Evolutionary conservation across 345 rosid species (phyloP).

Genomic region (Melastoma malabathricum): DNA sequence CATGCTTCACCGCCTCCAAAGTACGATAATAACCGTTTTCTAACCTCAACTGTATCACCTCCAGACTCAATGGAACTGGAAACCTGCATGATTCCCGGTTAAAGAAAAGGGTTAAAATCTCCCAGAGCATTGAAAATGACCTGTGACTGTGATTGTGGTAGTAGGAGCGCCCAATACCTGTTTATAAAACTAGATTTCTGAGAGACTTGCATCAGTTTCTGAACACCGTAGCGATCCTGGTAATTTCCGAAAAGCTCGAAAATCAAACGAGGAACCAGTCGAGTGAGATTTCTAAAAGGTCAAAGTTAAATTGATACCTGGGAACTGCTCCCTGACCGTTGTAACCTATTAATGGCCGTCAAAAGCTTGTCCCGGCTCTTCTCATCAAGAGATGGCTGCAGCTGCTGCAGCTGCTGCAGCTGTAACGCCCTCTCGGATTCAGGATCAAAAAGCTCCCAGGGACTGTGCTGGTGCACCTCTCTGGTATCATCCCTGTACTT

Average conservation of each 20-base stretch:
- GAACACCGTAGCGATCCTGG: slow-evolving; percentile 78
- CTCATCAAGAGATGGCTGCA: slow-evolving; percentile 56
- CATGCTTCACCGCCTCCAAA: slow-evolving; percentile 67
- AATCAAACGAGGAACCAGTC: not conserved
- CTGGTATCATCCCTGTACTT: slow-evolving; percentile 70
- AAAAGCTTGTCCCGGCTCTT: slow-evolving; percentile 36
- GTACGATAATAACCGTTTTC: slow-evolving; percentile 76
- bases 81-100: slow-evolving; percentile 34
- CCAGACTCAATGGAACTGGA: slow-evolving; percentile 76
- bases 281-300: not conserved
- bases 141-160: no score
- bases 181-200: slow-evolving; percentile 61
- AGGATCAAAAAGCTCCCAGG: slow-evolving; percentile 95
- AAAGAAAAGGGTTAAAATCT: not conserved
- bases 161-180: slow-evolving; percentile 32
- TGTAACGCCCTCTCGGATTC: slow-evolving; percentile 38
- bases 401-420: no score
- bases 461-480: slow-evolving; percentile 77
- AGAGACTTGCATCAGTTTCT: slow-evolving; percentile 60
- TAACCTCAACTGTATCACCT: slow-evolving; percentile 53
- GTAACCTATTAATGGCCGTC: slow-evolving; percentile 43
- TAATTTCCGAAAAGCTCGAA: slow-evolving; percentile 9
- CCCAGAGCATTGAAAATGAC: not conserved
- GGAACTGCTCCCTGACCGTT: slow-evolving; percentile 35
- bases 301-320: slow-evolving; percentile 29